phyloP scores from a whole-genome alignment of 768 basidiomycete species.

The Suillus decipiens region DNA sequence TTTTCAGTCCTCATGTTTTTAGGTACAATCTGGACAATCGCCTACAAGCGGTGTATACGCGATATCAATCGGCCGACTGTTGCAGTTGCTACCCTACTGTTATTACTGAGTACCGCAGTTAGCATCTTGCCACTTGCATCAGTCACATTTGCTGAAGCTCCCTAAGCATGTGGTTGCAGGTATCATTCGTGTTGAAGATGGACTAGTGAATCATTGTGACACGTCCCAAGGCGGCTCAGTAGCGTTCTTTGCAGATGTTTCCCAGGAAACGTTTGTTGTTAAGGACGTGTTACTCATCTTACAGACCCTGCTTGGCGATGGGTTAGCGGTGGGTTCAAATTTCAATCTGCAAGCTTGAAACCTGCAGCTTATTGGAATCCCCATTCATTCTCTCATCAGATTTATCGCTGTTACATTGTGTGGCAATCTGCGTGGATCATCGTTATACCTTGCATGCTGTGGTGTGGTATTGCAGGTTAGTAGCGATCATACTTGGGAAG shows the following conservation, averaged over 20 bases:
- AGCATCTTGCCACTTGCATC: not conserved
- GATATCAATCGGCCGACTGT: not conserved
- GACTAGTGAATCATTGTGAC: constrained; percentile 22
- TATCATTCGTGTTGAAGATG: constrained; percentile 19
- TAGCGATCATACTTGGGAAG: not conserved
- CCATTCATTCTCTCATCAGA: not conserved
- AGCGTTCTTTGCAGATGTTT: constrained; percentile 23
- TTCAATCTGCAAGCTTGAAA: not conserved
- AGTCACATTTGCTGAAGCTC: not conserved
- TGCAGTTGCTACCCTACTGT: not conserved
- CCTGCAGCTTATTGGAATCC: not conserved
- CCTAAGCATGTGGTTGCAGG: constrained; percentile 18
- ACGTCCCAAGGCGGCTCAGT: constrained; percentile 23
- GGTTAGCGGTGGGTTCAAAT: constrained; percentile 7
- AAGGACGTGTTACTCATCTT: constrained; percentile 22
- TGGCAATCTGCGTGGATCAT: constrained; percentile 16
- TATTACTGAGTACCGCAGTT: not conserved
- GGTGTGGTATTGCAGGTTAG: constrained; percentile 13
- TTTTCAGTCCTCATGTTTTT: not conserved
- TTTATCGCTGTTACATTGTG: constrained; percentile 17
- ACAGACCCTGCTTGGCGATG: constrained; percentile 14
- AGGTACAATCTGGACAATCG: not conserved
- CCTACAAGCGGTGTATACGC: not conserved
- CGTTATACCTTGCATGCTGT: constrained; percentile 11
- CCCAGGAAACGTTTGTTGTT: constrained; percentile 24